These are phyloP conservation scores for Fusarium heterosporum DNA, from an alignment of 2,329 filamentous ascomycete species.

Conservation along the genomic window DNA sequence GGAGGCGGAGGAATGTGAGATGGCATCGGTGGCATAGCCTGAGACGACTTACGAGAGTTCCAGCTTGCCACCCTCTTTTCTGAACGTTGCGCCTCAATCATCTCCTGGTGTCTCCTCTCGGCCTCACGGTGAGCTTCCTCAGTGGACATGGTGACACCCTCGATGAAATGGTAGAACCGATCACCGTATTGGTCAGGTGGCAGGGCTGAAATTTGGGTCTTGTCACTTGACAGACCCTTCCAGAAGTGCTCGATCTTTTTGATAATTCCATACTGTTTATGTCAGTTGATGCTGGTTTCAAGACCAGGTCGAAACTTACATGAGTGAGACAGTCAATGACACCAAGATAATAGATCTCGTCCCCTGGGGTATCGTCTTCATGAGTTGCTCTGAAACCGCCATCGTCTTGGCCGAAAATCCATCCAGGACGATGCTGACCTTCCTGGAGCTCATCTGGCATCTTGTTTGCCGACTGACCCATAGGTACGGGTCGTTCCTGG, in stretches of 20 bases:
- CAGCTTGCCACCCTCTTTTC: slow-evolving; percentile 54
- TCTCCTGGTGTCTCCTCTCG: slow-evolving; percentile 69
- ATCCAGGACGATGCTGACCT: slow-evolving; percentile 74
- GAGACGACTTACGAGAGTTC: slow-evolving; percentile 52
- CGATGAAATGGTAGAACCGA: slow-evolving; percentile 92
- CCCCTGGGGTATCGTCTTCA: slow-evolving; percentile 83
- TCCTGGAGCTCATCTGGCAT: slow-evolving; percentile 92
- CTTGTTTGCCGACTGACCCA: slow-evolving; percentile 82
- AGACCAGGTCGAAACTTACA: slow-evolving; percentile 66
- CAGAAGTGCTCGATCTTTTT: slow-evolving; percentile 97
- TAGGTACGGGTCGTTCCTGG: slow-evolving; percentile 90
- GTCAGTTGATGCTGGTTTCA: slow-evolving; percentile 41
- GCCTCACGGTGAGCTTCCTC: slow-evolving; percentile 83
- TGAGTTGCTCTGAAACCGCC: slow-evolving; percentile 94
- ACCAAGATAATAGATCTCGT: slow-evolving; percentile 97
- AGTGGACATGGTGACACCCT: slow-evolving; percentile 86
- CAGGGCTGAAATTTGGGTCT: slow-evolving; percentile 90
- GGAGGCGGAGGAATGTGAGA: slow-evolving; percentile 60
- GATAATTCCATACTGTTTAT: slow-evolving; percentile 82
- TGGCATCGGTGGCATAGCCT: slow-evolving; percentile 58
- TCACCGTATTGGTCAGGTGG: slow-evolving; percentile 92
- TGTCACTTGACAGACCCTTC: slow-evolving; percentile 89
- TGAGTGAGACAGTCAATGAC: slow-evolving; percentile 99
- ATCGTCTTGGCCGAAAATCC: slow-evolving; percentile 93
- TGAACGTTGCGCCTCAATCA: slow-evolving; percentile 54